Base-by-base conservation (phyloP, 352 stramenopile species). In the Phytophthora melonis region DNA sequence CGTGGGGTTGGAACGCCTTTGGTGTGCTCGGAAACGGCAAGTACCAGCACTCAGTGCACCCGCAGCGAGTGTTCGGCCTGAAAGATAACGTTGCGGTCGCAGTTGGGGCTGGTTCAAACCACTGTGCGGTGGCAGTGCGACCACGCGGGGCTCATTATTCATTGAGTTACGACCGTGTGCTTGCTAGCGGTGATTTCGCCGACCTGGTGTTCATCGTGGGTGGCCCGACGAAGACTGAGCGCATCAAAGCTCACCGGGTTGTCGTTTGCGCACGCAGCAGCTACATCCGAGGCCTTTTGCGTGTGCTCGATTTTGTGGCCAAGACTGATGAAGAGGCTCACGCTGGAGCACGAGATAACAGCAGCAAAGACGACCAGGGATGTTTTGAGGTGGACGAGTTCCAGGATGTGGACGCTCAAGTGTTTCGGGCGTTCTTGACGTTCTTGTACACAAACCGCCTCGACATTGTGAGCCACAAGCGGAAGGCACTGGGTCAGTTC, bases 1-100 rank as follows among this genome's bases (percentile, higher is more conserved):
- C 88, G n/a, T 97, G 90, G 90, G 92, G 92, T 9, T 95, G 88
- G 88, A 95, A 95, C 53, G 84, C 86, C 1, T 95, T 94, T 19
- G 88, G 88, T 10, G 75, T 93, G 13, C 74, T 95, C 5, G 88
- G 88, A 32, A 86, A 90, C 49, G 88, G 88, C 69, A 92, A 93
- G 74, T 88, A 89, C 66, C 86, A 92, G 67, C 75, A 87, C 69
- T 89, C 86, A 5, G 88, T 90, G 57, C 68, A 90, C n/a, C 88
- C 88, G 3, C 85, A 93, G 54, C 73, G 75, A 16, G 56, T 95
- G 13, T 83, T 87, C 52, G 81, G 84, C 0, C 66, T 95, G 5
- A 88, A 84, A 58, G 82, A 93, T 61, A 88, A 89, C 47, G 70
- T 80, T 8, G 84, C 79, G 19, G 68, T 82, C 8, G 84, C 85